Evolutionary conservation across 148 eudicot genomes (phyloP).

Genomic region (Chenopodium album): DNA sequence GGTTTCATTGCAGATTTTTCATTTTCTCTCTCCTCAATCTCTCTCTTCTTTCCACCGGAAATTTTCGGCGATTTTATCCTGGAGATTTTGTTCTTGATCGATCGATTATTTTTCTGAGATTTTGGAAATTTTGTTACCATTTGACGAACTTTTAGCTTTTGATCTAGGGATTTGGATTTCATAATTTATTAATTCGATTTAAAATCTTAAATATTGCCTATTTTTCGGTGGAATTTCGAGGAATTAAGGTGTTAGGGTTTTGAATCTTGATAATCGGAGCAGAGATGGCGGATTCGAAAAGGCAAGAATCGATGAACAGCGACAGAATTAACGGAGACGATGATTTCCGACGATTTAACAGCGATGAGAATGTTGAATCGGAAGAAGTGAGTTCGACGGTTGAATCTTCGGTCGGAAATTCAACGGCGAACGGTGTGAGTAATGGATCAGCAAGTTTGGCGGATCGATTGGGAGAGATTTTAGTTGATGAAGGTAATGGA

Average conservation of each 20-base stretch:
- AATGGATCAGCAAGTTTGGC: slow-evolving; percentile 37
- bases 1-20: neutral
- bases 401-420: slow-evolving; percentile 7
- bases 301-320: slow-evolving; percentile 37
- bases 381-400: slow-evolving; percentile 11
- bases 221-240: neutral
- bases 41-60: neutral
- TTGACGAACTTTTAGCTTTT: neutral
- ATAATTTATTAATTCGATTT: neutral
- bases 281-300: slow-evolving; percentile 40
- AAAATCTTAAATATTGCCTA: no score
- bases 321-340: slow-evolving; percentile 19
- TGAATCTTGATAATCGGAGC: neutral
- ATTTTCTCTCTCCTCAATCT: neutral
- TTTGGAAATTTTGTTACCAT: neutral
- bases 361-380: neutral
- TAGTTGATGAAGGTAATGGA: slow-evolving; percentile 49
- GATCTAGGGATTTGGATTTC: slow-evolving; percentile 8
- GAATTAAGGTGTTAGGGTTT: slow-evolving; percentile 3
- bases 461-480: slow-evolving; percentile 46
- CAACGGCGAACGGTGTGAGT: slow-evolving; percentile 12
- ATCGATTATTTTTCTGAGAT: neutral
- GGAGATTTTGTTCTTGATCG: neutral
- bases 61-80: neutral
- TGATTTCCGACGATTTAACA: slow-evolving; percentile 6